These are phyloP conservation scores for Calonectria hongkongensis DNA, from an alignment of 2,329 filamentous ascomycete species.

Conservation along the genomic window DNA sequence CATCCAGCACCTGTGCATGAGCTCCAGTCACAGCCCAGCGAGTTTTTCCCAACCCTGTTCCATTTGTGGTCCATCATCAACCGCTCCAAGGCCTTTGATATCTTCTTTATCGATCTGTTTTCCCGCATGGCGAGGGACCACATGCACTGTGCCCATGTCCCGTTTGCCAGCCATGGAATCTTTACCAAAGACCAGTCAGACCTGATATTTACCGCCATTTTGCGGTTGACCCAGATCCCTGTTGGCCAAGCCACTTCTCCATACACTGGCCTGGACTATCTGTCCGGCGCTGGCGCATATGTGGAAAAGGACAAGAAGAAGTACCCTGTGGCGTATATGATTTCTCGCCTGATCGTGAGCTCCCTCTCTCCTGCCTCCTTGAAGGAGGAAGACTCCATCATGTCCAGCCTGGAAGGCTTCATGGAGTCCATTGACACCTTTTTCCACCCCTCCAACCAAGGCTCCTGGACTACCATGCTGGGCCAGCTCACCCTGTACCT, in stretches of 20 bases:
- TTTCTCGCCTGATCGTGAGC: conserved; percentile 94
- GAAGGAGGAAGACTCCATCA: conserved; percentile 84
- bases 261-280: conserved; percentile 89
- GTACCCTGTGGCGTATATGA: conserved; percentile 92
- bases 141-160: conserved; percentile 82
- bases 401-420: conserved; percentile 90
- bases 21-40: conserved; percentile 86
- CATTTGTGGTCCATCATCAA: conserved; percentile 97
- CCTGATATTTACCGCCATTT: conserved; percentile 91
- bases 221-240: conserved; percentile 94
- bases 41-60: conserved; percentile 95
- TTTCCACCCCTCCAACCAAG: conserved; percentile 98
- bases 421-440: conserved; percentile 98
- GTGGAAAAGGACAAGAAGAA: conserved; percentile 95
- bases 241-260: conserved; percentile 97
- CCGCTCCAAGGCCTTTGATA: conserved; percentile 90
- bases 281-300: conserved; percentile 88
- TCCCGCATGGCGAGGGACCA: conserved; percentile 92
- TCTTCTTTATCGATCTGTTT: conserved; percentile 91
- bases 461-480: conserved; percentile 91
- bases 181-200: conserved; percentile 95
- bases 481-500: conserved; percentile 94
- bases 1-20: conserved; percentile 83
- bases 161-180: conserved; percentile 90
- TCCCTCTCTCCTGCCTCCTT: conserved; percentile 91